Evolutionary conservation across 768 basidiomycete genomes (phyloP), one percentile per base, ranked within the genome.

Genomic region (Lyophyllum atratum): DNA sequence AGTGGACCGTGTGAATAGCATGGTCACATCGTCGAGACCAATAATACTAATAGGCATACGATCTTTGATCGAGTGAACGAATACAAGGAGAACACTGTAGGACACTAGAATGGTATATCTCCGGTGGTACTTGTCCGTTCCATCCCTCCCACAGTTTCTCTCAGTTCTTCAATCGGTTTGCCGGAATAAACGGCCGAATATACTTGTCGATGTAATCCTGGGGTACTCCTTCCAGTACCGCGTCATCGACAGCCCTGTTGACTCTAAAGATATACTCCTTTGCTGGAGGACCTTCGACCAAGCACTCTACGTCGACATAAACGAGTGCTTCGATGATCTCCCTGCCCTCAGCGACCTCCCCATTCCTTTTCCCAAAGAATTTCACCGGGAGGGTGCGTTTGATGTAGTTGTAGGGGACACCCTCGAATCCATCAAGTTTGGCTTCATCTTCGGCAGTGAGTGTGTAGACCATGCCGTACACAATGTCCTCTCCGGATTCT

Each of bases 261-360:
- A 83, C 79, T 12, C 79, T 70, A 54, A 63, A 60, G 29, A 81
- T 74, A 59, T 82, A 83, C 63, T 81, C 80, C 43, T 64, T 63
- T 59, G 68, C 68, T 6, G 77, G 73, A 6, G 59, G 51, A 12
- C 76, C 72, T 26, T 70, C 69, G 15, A 51, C 57, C 52, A 68
- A 59, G 46, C 75, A 66, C 39, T 70, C 51, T 11, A 69, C 59
- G 47, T 81, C 78, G 21, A 81, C 66, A 50, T 81, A 83, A 26
- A 80, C 69, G 50, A 82, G 65, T 1, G 69, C 69, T 12, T 72
- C 52, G 21, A 74, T 39, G 12, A 50, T 58, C 8, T 42, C 19
- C 39, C 21, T 28, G 47, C 54, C 48, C 14, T 29, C 53, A 12
- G 19, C 2, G 25, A 53, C 47, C 5, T 56, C 60, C 1, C 55